Conservation (phyloP, 768 basidiomycete species). For the Leccinum obscurum region DNA sequence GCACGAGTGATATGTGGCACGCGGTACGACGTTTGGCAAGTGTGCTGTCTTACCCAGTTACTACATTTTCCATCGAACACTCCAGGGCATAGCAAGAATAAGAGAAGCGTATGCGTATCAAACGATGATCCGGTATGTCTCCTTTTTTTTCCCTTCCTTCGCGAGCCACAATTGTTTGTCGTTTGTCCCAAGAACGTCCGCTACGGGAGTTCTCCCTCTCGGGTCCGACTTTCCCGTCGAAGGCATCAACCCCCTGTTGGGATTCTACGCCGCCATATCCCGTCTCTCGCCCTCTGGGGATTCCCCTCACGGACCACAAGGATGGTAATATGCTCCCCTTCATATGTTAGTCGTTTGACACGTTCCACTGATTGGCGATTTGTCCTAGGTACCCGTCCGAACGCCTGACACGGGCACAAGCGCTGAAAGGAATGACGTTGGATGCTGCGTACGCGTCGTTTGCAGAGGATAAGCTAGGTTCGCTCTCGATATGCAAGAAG, state of each 20-base stretch:
- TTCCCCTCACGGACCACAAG: slow-evolving; percentile 79
- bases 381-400: slow-evolving; percentile 68
- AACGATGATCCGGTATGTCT: slow-evolving; percentile 62
- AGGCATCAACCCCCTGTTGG: slow-evolving; percentile 82
- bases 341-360: not conserved
- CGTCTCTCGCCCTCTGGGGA: slow-evolving; percentile 65
- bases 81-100: slow-evolving; percentile 78
- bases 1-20: slow-evolving; percentile 90
- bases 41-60: slow-evolving; percentile 5
- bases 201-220: slow-evolving; percentile 61
- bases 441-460: slow-evolving; percentile 90
- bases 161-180: not conserved
- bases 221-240: slow-evolving; percentile 97
- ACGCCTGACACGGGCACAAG: slow-evolving; percentile 75
- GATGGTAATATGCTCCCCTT: slow-evolving; percentile 59
- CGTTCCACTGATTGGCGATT: not conserved
- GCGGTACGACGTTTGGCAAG: slow-evolving; percentile 76
- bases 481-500: slow-evolving; percentile 71
- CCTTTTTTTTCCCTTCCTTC: not conserved
- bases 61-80: not conserved
- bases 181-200: slow-evolving; percentile 43
- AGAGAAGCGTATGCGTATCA: slow-evolving; percentile 91
- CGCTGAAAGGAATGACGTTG: slow-evolving; percentile 87
- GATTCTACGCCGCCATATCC: slow-evolving; percentile 87
- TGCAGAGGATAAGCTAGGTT: slow-evolving; percentile 68